Evolutionary conservation across 1,284 basidiomycete genomes (phyloP).

Genomic region (Cryptococcus depauperatus): DNA sequence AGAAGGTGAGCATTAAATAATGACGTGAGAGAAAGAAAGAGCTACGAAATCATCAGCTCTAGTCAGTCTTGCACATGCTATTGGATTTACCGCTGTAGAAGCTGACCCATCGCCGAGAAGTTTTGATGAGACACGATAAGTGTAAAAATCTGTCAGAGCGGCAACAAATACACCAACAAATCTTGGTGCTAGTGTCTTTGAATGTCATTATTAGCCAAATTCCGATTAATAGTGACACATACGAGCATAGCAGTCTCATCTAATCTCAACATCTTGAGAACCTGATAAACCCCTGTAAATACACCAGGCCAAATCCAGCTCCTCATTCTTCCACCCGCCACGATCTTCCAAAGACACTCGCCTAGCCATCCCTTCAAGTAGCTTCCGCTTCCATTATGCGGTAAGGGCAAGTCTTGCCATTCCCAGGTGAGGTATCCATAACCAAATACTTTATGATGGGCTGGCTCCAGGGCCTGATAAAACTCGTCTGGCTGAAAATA

Average conservation of each 20-base stretch:
- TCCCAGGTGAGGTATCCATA: conserved; percentile 95
- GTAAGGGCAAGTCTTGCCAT: conserved; percentile 57
- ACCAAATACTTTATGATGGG: conserved; percentile 79
- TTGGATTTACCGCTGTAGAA: conserved; percentile 55
- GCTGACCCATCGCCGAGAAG: conserved; percentile 57
- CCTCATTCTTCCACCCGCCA: conserved; percentile 28
- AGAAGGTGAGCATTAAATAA: conserved; percentile 80
- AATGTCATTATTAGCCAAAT: too few relatives aligned
- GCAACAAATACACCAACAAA: conserved; percentile 73
- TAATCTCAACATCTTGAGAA: conserved; percentile 54
- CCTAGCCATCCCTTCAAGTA: neutral
- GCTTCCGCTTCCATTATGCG: neutral
- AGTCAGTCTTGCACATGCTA: neutral
- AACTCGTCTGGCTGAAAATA: conserved; percentile 98
- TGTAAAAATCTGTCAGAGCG: conserved; percentile 68
- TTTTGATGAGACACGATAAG: conserved; percentile 56
- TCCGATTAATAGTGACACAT: conserved; percentile 26
- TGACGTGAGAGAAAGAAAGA: conserved; percentile 72
- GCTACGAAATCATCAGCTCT: too few relatives aligned
- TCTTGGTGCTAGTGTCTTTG: conserved; percentile 55
- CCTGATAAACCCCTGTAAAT: conserved; percentile 69
- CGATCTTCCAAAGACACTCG: conserved; percentile 13
- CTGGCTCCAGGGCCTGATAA: conserved; percentile 89
- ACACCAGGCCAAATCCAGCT: conserved; percentile 47
- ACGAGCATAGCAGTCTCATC: conserved; percentile 55